Evolutionary conservation across 345 rosid species (phyloP), one percentile per base, ranked within the genome.

Genomic region (Eutrema heterophyllum): DNA sequence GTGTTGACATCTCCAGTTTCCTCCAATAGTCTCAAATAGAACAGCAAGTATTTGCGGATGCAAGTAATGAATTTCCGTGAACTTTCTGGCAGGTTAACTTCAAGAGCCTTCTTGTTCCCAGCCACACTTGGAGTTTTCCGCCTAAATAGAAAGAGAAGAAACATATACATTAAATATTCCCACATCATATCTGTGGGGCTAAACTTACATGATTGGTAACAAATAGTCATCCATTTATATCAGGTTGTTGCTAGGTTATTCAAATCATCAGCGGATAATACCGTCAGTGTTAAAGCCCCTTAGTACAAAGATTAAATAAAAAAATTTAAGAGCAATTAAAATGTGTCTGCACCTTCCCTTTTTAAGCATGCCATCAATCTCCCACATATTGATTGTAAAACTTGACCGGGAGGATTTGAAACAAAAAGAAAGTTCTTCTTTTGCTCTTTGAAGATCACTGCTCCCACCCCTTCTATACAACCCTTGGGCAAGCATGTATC

Each of bases 351-450:
- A 94, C 98, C 92, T 94, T 84, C 97, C 97, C 72, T 92, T 91
- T 79, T 87, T 92, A 46, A 88, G 97, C 96, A 89, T 86, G 80
- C 97, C 95, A 85, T 94, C 99, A 67, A 95, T 95, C 87, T 95
- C 99, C 99, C 99, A 95, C 99, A 92, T 92, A 72, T 92, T 87
- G 82, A 94, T 89, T 11, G 99, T 94, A 78, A 94, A 94, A 78
- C 88, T 78, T 38, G 99, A 95, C 59, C 97, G 85, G 60, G 93
- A 88, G 55, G 99, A 92, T 79, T 83, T 92, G 82, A 95, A 92
- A 78, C 97, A 92, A 80, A 95, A 95, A 39, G 97, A 85, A 64
- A 95, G 93, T 75, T 88, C 97, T 32, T 94, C 97, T 81, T 90
- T 92, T 72, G 97, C 95, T 82, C 82, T 89, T 84, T 86, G 97